Percentiles rank a stretch among this genome's conserved stretches.
Conservation (phyloP, 2,329 filamentous ascomycete genomes). For the Sclerotinia trifoliorum region DNA sequence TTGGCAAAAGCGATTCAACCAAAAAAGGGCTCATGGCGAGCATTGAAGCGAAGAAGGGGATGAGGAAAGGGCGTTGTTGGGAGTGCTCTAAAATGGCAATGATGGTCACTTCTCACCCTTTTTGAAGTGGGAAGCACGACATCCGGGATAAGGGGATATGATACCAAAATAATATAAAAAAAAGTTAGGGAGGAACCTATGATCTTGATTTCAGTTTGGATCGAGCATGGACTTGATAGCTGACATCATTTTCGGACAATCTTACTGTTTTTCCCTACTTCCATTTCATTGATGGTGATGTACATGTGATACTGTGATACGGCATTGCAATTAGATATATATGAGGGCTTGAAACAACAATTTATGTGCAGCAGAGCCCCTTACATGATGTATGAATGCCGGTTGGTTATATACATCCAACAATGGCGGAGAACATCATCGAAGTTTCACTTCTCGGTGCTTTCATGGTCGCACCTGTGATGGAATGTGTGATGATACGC, state of each 20-base stretch:
- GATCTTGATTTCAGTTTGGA: conserved; percentile 30
- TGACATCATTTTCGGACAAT: conserved; percentile 30
- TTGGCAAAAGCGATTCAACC: conserved; percentile 26
- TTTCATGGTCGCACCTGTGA: background rate
- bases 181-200: conserved; percentile 29
- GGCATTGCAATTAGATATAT: background rate
- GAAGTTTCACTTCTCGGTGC: background rate
- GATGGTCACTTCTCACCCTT: conserved; percentile 35
- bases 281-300: conserved; percentile 6
- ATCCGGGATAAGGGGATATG: conserved; percentile 29
- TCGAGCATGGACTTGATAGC: conserved; percentile 34
- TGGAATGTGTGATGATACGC: background rate
- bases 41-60: conserved; percentile 27
- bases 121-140: conserved; percentile 33
- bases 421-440: background rate
- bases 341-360: background rate
- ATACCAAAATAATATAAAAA: conserved; percentile 27
- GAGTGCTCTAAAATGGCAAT: conserved; percentile 28
- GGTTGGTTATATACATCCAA: background rate
- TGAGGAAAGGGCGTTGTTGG: conserved; percentile 26
- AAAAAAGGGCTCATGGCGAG: background rate
- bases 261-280: conserved; percentile 28
- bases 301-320: conserved; percentile 15
- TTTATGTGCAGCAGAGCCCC: background rate
- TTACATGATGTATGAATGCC: background rate